These are phyloP conservation scores for Amaranthus tricolor DNA, from an alignment of 179 eudicot genomes.

Conservation along the genomic window DNA sequence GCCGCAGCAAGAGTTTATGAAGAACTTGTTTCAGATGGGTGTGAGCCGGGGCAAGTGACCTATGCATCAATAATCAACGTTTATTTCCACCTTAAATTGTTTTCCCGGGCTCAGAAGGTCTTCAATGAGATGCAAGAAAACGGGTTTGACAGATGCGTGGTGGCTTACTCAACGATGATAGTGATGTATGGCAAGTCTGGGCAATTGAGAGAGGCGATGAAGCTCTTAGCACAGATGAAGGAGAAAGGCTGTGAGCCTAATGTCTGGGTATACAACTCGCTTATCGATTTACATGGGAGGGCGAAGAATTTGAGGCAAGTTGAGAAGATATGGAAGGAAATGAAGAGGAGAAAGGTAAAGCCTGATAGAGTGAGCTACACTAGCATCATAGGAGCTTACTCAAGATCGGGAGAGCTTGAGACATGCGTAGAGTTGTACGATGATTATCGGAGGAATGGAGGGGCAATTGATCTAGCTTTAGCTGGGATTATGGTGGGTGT, in stretches of 20 bases:
- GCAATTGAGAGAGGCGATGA: conserved; percentile 64
- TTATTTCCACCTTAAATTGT: conserved; percentile 56
- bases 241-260: conserved; percentile 76
- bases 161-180: conserved; percentile 89
- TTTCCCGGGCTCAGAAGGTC: conserved; percentile 46
- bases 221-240: conserved; percentile 82
- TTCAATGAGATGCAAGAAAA: conserved; percentile 60
- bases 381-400: conserved; percentile 67
- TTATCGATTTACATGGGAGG: conserved; percentile 74
- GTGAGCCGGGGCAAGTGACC: conserved; percentile 89
- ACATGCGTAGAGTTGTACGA: conserved; percentile 45
- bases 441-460: conserved; percentile 66
- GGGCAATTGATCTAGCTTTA: conserved; percentile 65
- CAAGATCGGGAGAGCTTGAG: conserved; percentile 56
- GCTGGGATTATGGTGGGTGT: conserved; percentile 90
- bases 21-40: conserved; percentile 40
- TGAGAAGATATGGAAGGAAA: conserved; percentile 89
- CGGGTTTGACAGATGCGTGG: conserved; percentile 77
- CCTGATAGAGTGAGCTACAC: conserved; percentile 82
- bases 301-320: conserved; percentile 57
- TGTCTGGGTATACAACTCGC: conserved; percentile 84
- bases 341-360: conserved; percentile 63
- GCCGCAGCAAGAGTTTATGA: conserved; percentile 55
- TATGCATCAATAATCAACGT: conserved; percentile 66
- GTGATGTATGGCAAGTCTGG: conserved; percentile 74